These are phyloP conservation scores for Solanum hybrid DNA, from an alignment of 305 asterid genomes.

Conservation along the genomic window DNA sequence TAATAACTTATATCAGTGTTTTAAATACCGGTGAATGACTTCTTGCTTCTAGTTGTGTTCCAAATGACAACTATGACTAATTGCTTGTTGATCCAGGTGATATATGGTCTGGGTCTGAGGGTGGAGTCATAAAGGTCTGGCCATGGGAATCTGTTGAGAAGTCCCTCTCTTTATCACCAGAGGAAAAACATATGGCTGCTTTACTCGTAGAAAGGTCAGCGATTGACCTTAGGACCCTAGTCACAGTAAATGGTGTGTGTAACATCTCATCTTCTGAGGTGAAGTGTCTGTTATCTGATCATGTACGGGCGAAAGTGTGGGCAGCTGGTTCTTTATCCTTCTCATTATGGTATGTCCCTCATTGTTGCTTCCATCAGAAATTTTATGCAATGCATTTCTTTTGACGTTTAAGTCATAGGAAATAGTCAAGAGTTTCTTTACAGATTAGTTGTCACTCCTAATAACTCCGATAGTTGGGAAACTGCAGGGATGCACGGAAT, in stretches of 20 bases:
- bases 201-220: slow-evolving; percentile 74
- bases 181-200: slow-evolving; percentile 89
- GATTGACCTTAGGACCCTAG: slow-evolving; percentile 76
- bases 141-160: slow-evolving; percentile 91
- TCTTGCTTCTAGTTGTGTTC: background rate
- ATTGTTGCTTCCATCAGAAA: background rate
- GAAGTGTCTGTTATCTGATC: slow-evolving; percentile 62
- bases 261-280: slow-evolving; percentile 82
- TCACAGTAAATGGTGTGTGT: slow-evolving; percentile 71
- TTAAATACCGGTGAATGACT: background rate
- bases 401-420: background rate
- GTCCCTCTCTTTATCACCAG: slow-evolving; percentile 64
- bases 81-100: slow-evolving; percentile 44
- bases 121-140: slow-evolving; percentile 74
- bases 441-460: slow-evolving; percentile 4
- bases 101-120: slow-evolving; percentile 88
- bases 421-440: background rate
- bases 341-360: slow-evolving; percentile 64
- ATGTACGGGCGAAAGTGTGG: slow-evolving; percentile 69
- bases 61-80: background rate
- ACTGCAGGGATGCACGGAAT: slow-evolving; percentile 84
- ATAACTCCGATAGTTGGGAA: slow-evolving; percentile 13
- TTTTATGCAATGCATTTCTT: background rate
- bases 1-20: background rate
- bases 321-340: slow-evolving; percentile 65